A percentile compares a stretch with the other conserved stretches of the same genome.
phyloP scores from a whole-genome alignment of 1,284 basidiomycete genomes.

The Paramarasmius palmivorus region DNA sequence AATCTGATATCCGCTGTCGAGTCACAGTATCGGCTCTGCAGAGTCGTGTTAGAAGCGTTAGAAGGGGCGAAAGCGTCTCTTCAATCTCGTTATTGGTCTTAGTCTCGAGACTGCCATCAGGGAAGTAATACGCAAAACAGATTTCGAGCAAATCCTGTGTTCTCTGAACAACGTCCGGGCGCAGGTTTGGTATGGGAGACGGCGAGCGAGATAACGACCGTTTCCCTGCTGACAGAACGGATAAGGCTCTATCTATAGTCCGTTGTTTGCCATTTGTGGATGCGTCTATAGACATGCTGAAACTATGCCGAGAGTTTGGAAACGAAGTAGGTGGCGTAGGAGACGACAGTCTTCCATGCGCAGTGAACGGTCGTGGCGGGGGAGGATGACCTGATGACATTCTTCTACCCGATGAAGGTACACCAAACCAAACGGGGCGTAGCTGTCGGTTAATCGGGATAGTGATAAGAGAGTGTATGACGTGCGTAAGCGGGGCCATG shows the following conservation, averaged over 20 bases:
- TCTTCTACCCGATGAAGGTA: constrained; percentile 19
- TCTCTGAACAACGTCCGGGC: constrained; percentile 56
- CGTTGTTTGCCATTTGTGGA: constrained; percentile 21
- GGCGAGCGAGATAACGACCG: constrained; percentile 37
- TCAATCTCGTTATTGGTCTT: constrained; percentile 67
- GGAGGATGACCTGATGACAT: constrained; percentile 25
- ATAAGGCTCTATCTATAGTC: constrained; percentile 34
- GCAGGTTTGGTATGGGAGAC: constrained; percentile 36
- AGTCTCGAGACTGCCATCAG: constrained; percentile 64
- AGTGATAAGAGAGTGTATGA: constrained; percentile 73
- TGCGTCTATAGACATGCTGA: neutral
- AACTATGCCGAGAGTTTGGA: neutral
- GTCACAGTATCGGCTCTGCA: constrained; percentile 62
- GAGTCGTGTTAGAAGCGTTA: constrained; percentile 71
- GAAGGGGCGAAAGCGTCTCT: constrained; percentile 74
- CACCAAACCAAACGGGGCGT: constrained; percentile 47
- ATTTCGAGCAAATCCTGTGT: constrained; percentile 67
- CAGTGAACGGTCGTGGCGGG: constrained; percentile 14
- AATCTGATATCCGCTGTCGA: constrained; percentile 56
- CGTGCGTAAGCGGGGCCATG: constrained; percentile 65
- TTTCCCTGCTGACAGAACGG: neutral
- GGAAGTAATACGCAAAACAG: constrained; percentile 64
- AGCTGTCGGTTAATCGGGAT: constrained; percentile 62
- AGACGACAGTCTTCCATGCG: neutral
- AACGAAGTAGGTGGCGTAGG: neutral